These are phyloP conservation scores for Melastoma candidum DNA, from an alignment of 441 rosid species.

Conservation along the genomic window DNA sequence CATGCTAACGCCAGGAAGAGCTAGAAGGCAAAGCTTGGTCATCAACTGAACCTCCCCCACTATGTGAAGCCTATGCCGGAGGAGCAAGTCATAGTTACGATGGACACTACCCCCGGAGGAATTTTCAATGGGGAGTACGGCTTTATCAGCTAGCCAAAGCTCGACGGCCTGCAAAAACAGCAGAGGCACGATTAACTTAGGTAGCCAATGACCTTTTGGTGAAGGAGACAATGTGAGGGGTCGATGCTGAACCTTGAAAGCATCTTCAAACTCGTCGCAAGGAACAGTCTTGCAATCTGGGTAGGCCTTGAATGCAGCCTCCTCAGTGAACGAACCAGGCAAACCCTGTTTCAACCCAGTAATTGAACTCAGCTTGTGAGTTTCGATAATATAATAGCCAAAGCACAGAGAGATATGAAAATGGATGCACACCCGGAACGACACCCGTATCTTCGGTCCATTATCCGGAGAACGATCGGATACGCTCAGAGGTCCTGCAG, in stretches of 20 bases:
- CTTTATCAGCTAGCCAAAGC: constrained; percentile 42
- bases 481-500: no score
- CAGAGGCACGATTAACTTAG: constrained; percentile 3
- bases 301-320: constrained; percentile 53
- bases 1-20: constrained; percentile 39
- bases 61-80: constrained; percentile 55
- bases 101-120: constrained; percentile 48
- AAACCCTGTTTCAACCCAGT: constrained; percentile 25
- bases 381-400: no score
- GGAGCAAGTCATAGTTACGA: constrained; percentile 50
- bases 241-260: constrained; percentile 39
- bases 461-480: no score
- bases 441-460: no score
- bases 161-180: constrained; percentile 40
- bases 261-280: constrained; percentile 44
- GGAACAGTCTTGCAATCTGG: constrained; percentile 50
- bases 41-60: constrained; percentile 46
- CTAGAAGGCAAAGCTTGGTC: constrained; percentile 37
- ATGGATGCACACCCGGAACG: no score
- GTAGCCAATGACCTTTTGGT: not conserved
- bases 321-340: constrained; percentile 45
- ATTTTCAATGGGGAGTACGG: constrained; percentile 46
- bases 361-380: no score
- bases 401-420: no score
- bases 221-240: not conserved